phyloP scores from a whole-genome alignment of 2,329 filamentous ascomycete genomes.

The Sclerotinia glacialis region DNA sequence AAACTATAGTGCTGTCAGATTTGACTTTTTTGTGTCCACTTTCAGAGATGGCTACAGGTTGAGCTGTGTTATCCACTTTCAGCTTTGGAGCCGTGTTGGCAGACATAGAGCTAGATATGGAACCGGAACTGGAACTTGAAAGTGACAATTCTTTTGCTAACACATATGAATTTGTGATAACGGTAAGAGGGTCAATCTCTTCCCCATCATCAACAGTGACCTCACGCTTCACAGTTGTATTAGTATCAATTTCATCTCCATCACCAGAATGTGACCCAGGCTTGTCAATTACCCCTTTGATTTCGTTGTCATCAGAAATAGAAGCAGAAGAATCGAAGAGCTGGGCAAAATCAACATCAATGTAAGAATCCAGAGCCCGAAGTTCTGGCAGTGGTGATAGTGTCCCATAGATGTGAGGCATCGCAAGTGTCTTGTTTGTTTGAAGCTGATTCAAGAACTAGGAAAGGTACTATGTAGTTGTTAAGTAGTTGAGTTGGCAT shows the following conservation, averaged over 20 bases:
- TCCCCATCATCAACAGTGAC: not conserved
- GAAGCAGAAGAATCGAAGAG: slow-evolving; percentile 13
- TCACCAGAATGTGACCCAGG: too few relatives aligned
- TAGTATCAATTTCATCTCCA: not conserved
- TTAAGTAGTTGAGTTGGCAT: not conserved
- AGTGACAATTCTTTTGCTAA: not conserved
- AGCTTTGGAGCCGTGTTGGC: not conserved
- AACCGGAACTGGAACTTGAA: not conserved
- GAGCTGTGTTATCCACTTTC: not conserved
- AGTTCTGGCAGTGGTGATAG: not conserved
- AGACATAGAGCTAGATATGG: not conserved
- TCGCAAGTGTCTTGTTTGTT: not conserved
- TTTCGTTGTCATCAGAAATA: not conserved
- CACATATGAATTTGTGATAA: not conserved
- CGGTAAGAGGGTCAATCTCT: not conserved
- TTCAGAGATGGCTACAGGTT: not conserved
- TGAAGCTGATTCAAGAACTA: not conserved
- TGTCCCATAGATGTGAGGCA: not conserved
- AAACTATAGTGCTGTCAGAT: not conserved
- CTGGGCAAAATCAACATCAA: slow-evolving; percentile 10
- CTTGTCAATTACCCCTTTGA: not conserved
- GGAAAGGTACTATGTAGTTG: not conserved
- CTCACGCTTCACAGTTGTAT: too few relatives aligned
- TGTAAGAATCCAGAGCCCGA: slow-evolving; percentile 14
- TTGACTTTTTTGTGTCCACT: not conserved